Percentiles rank a stretch among this genome's conserved stretches.
phyloP scores from a whole-genome alignment of 768 basidiomycete genomes.

The Lepiota venenata region DNA sequence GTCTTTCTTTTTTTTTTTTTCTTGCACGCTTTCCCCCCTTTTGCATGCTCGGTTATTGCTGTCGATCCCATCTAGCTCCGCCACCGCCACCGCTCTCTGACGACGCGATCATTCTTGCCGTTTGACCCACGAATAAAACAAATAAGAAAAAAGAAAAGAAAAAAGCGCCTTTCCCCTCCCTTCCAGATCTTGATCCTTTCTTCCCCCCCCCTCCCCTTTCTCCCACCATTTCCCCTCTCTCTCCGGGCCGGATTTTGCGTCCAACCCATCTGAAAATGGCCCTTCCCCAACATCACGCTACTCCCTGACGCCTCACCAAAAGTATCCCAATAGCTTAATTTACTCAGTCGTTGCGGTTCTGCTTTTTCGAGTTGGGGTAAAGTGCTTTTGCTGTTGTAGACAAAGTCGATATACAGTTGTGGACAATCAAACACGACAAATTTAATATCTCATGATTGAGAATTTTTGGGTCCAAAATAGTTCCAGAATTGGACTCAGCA shows the following conservation, averaged over 20 bases:
- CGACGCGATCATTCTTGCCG: conserved; percentile 5
- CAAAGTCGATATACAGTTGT: conserved; percentile 5
- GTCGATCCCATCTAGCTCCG: conserved; percentile 2
- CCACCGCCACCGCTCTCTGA: neutral
- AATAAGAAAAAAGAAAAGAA: neutral
- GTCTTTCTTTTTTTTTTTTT: conserved; percentile 7
- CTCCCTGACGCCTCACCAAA: conserved; percentile 8
- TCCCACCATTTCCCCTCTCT: neutral
- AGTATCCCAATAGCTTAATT: conserved; percentile 14
- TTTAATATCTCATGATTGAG: no score
- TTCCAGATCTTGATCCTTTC: conserved; percentile 8
- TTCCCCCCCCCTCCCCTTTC: no score
- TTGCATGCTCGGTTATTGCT: neutral
- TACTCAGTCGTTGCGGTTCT: conserved; percentile 10
- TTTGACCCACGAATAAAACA: neutral
- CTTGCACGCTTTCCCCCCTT: conserved; percentile 9
- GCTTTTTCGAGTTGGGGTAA: conserved; percentile 9
- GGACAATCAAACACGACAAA: no score
- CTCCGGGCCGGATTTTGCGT: conserved; percentile 7
- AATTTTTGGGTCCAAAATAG: no score
- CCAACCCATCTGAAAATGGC: conserved; percentile 12
- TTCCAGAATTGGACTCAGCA: no score
- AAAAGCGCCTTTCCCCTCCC: neutral
- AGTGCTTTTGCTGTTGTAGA: conserved; percentile 8
- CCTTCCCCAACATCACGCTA: conserved; percentile 11